Evolutionary conservation across 352 stramenopile genomes (phyloP).

Genomic region (Phytopythium kandeliae): DNA sequence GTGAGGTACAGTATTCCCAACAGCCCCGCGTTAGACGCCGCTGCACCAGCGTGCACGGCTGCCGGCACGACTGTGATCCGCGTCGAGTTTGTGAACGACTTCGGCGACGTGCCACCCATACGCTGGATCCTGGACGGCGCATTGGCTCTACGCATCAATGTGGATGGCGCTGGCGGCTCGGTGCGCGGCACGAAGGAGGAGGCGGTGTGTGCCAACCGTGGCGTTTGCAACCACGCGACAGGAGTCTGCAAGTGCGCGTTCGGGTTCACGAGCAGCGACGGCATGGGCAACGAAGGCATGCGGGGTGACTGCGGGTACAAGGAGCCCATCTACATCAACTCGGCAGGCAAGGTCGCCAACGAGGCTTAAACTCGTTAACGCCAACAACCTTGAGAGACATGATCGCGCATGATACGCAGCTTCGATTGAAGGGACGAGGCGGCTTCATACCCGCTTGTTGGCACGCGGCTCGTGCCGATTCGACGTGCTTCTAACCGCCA

Average conservation of each 20-base stretch:
- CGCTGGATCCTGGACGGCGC: constrained; percentile 64
- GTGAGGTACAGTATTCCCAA: constrained; percentile 38
- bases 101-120: constrained; percentile 54
- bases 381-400: background rate
- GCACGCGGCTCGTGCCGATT: background rate
- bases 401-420: background rate
- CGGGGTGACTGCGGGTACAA: constrained; percentile 90
- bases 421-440: too few species aligned
- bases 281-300: constrained; percentile 69
- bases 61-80: constrained; percentile 49
- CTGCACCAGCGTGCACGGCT: constrained; percentile 29
- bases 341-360: constrained; percentile 55
- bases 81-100: constrained; percentile 62
- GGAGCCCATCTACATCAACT: constrained; percentile 68
- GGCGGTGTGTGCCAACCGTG: constrained; percentile 51
- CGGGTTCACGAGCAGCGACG: constrained; percentile 78
- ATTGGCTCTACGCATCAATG: constrained; percentile 37
- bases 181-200: constrained; percentile 63
- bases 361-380: constrained; percentile 15
- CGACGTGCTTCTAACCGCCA: background rate
- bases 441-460: too few species aligned
- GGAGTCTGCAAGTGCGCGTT: constrained; percentile 59
- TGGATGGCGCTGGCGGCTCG: constrained; percentile 39
- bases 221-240: constrained; percentile 40
- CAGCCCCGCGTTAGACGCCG: constrained; percentile 9